Evolutionary conservation across 805 yeast genomes (phyloP).

Genomic region (Candida nitratophila): DNA sequence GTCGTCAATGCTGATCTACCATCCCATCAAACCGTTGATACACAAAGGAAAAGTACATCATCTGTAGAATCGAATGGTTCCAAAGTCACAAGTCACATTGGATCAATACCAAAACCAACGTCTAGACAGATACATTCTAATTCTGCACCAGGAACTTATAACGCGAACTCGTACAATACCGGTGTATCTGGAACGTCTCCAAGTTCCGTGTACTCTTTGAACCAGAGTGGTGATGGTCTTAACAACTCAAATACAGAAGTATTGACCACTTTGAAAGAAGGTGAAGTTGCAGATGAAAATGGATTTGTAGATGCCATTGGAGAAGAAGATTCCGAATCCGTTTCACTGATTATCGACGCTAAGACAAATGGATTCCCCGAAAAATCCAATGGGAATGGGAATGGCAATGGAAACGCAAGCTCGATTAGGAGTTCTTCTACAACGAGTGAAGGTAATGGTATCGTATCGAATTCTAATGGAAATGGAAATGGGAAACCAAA

Average conservation of each 20-base stretch:
- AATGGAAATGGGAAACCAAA: not conserved
- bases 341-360: too few relatives aligned
- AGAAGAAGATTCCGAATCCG: too few relatives aligned
- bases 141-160: not conserved
- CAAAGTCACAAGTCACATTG: not conserved
- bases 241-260: not conserved
- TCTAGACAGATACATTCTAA: not conserved
- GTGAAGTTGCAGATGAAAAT: not conserved
- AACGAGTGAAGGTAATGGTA: not conserved
- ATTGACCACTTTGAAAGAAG: not conserved
- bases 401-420: not conserved
- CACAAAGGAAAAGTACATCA: not conserved
- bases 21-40: not conserved
- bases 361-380: too few relatives aligned
- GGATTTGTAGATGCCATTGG: not conserved
- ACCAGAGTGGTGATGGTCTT: not conserved
- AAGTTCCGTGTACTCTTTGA: not conserved
- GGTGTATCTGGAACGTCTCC: too few relatives aligned
- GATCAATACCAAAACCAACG: not conserved
- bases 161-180: too few relatives aligned
- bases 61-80: not conserved
- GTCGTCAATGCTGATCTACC: not conserved
- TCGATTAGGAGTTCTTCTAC: not conserved
- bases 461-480: too few relatives aligned
- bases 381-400: too few relatives aligned